Conservation (phyloP, 1,284 basidiomycete species). For the Meripilus lineatus region DNA sequence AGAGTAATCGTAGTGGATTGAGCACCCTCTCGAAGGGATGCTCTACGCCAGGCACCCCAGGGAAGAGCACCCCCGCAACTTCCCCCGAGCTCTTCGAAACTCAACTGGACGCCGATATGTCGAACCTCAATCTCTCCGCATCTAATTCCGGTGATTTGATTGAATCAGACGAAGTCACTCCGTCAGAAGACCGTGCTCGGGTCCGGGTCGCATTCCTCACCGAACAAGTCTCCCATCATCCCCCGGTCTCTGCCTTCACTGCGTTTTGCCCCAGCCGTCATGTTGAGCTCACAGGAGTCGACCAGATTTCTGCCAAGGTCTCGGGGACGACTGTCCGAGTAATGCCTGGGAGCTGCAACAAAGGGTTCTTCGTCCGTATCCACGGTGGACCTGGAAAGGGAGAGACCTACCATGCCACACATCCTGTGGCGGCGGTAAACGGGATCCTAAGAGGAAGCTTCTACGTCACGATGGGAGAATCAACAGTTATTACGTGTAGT, state of each 20-base stretch:
- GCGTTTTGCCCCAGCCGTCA: slow-evolving; percentile 72
- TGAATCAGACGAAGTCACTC: slow-evolving; percentile 20
- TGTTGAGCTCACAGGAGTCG: slow-evolving; percentile 74
- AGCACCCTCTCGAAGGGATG: slow-evolving; percentile 48
- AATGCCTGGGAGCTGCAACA: slow-evolving; percentile 77
- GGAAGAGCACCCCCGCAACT: slow-evolving; percentile 40
- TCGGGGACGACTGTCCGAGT: slow-evolving; percentile 84
- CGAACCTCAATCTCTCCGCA: slow-evolving; percentile 52
- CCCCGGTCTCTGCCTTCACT: slow-evolving; percentile 88
- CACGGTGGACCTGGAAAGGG: slow-evolving; percentile 74
- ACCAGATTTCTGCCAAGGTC: slow-evolving; percentile 92
- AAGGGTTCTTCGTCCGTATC: slow-evolving; percentile 83
- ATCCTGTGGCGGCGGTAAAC: slow-evolving; percentile 87
- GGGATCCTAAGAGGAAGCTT: slow-evolving; percentile 87
- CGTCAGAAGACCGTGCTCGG: slow-evolving; percentile 23
- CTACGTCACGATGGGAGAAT: slow-evolving; percentile 84
- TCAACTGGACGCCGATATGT: slow-evolving; percentile 48
- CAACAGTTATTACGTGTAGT: slow-evolving; percentile 79
- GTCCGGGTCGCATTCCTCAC: slow-evolving; percentile 71
- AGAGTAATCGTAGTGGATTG: slow-evolving; percentile 50
- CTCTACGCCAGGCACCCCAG: slow-evolving; percentile 40
- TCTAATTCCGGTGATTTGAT: slow-evolving; percentile 23
- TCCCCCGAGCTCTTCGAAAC: slow-evolving; percentile 42
- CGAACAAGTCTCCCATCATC: slow-evolving; percentile 94
- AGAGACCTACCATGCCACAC: slow-evolving; percentile 85